Conservation (phyloP, 2,329 filamentous ascomycete species). For the Shiraia sp. region DNA sequence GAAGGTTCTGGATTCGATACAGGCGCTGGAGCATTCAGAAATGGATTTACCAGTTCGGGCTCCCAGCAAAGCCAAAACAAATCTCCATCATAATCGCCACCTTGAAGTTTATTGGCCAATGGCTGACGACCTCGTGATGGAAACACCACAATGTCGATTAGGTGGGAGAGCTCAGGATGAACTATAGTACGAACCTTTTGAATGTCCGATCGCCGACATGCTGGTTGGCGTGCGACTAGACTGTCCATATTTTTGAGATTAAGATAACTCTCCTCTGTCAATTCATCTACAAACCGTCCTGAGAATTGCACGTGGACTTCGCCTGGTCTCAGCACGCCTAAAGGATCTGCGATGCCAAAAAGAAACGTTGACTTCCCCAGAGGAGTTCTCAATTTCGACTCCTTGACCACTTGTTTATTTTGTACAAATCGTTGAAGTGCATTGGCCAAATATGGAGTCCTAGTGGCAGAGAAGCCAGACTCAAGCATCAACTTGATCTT, state of each 20-base stretch:
- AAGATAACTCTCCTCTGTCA: slow-evolving; percentile 58
- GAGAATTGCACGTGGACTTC: slow-evolving; percentile 73
- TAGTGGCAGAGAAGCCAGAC: slow-evolving; percentile 60
- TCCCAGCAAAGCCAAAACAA: slow-evolving; percentile 80
- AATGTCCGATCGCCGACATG: slow-evolving; percentile 71
- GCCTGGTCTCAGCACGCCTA: slow-evolving; percentile 61
- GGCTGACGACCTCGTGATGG: slow-evolving; percentile 63
- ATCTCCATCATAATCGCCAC: slow-evolving; percentile 83
- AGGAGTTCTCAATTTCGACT: slow-evolving; percentile 62
- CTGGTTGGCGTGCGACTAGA: slow-evolving; percentile 70
- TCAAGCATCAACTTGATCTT: slow-evolving; percentile 38
- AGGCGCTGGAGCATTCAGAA: slow-evolving; percentile 63
- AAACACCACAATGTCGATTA: slow-evolving; percentile 84
- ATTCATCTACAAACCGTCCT: slow-evolving; percentile 58
- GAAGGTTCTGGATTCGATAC: slow-evolving; percentile 50
- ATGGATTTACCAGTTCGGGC: slow-evolving; percentile 65
- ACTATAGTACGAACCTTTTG: slow-evolving; percentile 61
- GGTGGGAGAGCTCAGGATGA: slow-evolving; percentile 62
- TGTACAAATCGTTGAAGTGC: slow-evolving; percentile 54
- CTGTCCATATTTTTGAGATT: slow-evolving; percentile 62
- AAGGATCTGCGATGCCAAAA: slow-evolving; percentile 71
- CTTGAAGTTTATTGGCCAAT: slow-evolving; percentile 72
- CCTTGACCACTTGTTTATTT: slow-evolving; percentile 58
- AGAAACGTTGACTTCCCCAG: slow-evolving; percentile 65
- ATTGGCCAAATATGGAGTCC: slow-evolving; percentile 55